Percentiles rank a stretch among this genome's conserved stretches.
Conservation (phyloP, 208 protist species). For the Trypanosoma avium region DNA sequence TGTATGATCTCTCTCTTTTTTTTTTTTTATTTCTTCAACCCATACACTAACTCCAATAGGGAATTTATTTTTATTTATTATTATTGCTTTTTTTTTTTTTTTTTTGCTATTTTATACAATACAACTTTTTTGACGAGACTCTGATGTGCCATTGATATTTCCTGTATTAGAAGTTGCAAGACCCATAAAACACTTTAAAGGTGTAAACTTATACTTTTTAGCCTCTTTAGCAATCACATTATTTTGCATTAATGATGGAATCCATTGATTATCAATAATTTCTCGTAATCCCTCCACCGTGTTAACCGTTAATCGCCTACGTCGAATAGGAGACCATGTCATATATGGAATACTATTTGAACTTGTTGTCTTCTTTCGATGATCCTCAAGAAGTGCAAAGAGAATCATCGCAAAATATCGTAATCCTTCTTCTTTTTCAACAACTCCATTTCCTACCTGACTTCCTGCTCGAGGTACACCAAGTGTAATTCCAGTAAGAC, state of each 20-base stretch:
- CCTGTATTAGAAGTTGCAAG: constrained; percentile 1
- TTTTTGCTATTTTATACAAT: too few species aligned
- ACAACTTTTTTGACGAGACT: constrained; percentile 2
- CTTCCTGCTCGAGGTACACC: constrained; percentile 18
- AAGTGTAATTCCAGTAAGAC: constrained; percentile 63
- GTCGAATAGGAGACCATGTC: constrained; percentile 85
- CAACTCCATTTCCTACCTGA: neutral
- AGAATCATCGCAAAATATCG: constrained; percentile 78
- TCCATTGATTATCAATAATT: constrained; percentile 76
- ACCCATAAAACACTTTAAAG: constrained; percentile 71
- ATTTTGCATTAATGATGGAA: constrained; percentile 63
- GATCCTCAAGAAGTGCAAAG: constrained; percentile 80
- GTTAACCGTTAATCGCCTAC: constrained; percentile 39
- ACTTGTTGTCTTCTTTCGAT: constrained; percentile 35
- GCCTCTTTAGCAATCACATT: constrained; percentile 40
- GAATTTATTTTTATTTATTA: too few species aligned
- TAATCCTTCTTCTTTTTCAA: constrained; percentile 62
- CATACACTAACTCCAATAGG: too few species aligned
- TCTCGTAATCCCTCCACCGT: constrained; percentile 61
- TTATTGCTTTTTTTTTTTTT: too few species aligned
- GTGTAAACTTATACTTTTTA: constrained; percentile 47
- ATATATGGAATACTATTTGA: constrained; percentile 69
- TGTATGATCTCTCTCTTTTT: too few species aligned
- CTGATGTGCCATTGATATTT: neutral
- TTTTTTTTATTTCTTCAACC: too few species aligned